Conservation (phyloP, 768 basidiomycete species). For the Mycena leptocephala region DNA sequence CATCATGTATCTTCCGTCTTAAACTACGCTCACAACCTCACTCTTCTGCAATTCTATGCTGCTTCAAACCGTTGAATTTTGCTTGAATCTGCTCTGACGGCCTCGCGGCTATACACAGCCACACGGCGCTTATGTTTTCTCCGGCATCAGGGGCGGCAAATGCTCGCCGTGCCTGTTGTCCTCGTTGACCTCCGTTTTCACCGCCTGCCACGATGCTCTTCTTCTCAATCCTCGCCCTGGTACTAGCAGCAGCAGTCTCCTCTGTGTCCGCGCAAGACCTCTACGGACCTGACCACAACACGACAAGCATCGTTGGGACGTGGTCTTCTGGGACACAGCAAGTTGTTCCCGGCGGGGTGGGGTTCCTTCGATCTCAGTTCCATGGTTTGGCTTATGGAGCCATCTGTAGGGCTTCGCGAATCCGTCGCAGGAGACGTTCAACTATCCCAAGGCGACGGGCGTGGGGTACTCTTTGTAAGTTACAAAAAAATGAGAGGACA, state of each 20-base stretch:
- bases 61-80: too few species aligned
- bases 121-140: background rate
- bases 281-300: conserved; percentile 25
- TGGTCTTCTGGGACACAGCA: conserved; percentile 35
- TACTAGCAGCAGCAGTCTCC: conserved; percentile 1
- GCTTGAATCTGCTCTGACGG: too few species aligned
- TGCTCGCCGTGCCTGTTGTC: background rate
- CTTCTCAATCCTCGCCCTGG: background rate
- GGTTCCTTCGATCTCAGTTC: background rate
- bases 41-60: too few species aligned
- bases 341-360: conserved; percentile 31
- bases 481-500: too few species aligned
- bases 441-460: conserved; percentile 78
- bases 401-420: conserved; percentile 73
- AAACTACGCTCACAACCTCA: too few species aligned
- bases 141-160: background rate
- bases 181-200: background rate
- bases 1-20: too few species aligned
- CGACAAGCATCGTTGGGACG: conserved; percentile 28
- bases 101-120: background rate
- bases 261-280: conserved; percentile 13
- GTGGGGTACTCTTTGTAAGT: conserved; percentile 77
- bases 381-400: background rate
- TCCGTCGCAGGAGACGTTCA: conserved; percentile 76
- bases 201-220: background rate